phyloP scores from a whole-genome alignment of 306 rosid species.

The Styphnolobium japonicum region DNA sequence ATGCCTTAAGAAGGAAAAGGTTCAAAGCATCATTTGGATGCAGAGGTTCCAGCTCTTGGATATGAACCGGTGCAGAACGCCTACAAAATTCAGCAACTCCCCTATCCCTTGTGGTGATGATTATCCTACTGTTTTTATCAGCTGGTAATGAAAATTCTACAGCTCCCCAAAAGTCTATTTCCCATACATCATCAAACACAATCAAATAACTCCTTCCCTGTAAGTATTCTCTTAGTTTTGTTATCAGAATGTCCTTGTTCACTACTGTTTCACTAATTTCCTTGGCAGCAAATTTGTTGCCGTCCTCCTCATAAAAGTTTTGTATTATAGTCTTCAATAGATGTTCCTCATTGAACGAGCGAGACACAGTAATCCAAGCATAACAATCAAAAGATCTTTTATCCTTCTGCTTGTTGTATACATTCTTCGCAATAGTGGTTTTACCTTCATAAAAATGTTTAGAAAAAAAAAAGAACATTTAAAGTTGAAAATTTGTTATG shows the following conservation, averaged over 20 bases:
- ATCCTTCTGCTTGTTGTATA: neutral
- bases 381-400: neutral
- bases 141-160: neutral
- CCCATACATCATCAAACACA: slow-evolving; percentile 18
- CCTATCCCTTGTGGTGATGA: neutral
- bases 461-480: neutral
- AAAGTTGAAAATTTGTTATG: neutral
- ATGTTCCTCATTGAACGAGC: neutral
- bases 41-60: neutral
- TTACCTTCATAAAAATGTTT: neutral
- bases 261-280: neutral
- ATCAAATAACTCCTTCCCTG: neutral
- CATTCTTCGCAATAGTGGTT: neutral
- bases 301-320: neutral
- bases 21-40: neutral
- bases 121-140: neutral
- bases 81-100: neutral
- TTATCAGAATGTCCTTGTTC: neutral
- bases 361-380: neutral
- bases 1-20: neutral
- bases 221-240: neutral
- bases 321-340: neutral
- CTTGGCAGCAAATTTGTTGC: neutral
- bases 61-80: neutral
- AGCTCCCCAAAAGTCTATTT: neutral